These are phyloP conservation scores for Citrullus mucosospermus DNA, from an alignment of 306 rosid species.

Conservation along the genomic window DNA sequence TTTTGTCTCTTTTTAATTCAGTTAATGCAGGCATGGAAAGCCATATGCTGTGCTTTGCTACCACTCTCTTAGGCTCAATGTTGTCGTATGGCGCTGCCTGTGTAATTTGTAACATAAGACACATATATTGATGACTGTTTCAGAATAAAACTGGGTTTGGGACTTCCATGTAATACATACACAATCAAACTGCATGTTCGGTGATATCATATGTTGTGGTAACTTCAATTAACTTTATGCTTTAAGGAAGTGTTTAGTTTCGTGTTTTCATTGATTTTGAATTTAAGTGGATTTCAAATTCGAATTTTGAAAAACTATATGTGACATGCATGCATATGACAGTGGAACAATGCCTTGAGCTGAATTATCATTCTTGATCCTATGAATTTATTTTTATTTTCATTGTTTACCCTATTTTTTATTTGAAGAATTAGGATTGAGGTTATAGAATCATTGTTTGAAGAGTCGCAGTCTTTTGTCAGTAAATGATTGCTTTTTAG, in stretches of 20 bases:
- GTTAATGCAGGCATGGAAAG: neutral
- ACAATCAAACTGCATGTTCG: conserved; percentile 1
- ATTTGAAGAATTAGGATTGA: neutral
- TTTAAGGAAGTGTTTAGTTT: neutral
- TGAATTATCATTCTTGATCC: neutral
- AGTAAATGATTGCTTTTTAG: neutral
- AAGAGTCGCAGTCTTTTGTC: neutral
- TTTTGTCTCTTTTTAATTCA: neutral
- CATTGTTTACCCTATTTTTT: neutral
- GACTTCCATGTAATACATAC: neutral
- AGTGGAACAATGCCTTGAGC: neutral
- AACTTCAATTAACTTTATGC: neutral
- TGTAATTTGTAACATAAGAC: neutral
- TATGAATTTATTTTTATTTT: neutral
- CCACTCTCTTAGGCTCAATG: neutral
- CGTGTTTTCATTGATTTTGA: neutral
- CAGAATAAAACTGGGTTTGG: neutral
- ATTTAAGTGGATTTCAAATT: neutral
- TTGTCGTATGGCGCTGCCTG: neutral
- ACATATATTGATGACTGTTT: neutral
- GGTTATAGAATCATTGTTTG: neutral
- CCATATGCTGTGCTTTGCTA: neutral
- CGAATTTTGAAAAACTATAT: neutral
- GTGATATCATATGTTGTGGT: neutral
- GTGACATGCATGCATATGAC: neutral